These are phyloP conservation scores for Hyaloscypha variabilis DNA, from an alignment of 495 filamentous ascomycete species.

Conservation along the genomic window DNA sequence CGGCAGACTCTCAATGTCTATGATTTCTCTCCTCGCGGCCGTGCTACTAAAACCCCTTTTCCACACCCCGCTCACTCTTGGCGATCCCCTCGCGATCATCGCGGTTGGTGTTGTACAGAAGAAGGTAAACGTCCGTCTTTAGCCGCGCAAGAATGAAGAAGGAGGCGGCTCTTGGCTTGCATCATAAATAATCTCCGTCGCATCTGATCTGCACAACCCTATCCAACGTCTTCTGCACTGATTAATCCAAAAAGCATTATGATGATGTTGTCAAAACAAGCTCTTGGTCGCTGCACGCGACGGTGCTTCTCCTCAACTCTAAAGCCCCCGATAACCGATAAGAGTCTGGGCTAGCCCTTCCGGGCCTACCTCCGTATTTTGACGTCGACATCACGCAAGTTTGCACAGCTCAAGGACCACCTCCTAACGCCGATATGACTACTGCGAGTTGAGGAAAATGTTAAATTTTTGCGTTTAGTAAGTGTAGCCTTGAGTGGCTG, in stretches of 20 bases:
- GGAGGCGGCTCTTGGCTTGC: not conserved
- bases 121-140: conserved; percentile 12
- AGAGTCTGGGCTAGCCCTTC: not conserved
- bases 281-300: conserved; percentile 15
- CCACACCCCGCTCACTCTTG: conserved; percentile 14
- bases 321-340: conserved; percentile 16
- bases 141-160: not conserved
- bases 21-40: conserved; percentile 24
- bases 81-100: conserved; percentile 22
- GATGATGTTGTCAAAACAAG: conserved; percentile 20
- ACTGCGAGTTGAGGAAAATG: not conserved
- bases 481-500: conserved; percentile 12
- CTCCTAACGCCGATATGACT: not conserved
- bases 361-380: not conserved
- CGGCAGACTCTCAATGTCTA: conserved; percentile 24
- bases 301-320: not conserved
- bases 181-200: conserved; percentile 10
- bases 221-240: not conserved
- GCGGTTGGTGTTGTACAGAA: conserved; percentile 7
- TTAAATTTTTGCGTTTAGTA: not conserved
- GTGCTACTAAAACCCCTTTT: conserved; percentile 26
- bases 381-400: not conserved
- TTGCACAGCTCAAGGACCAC: not conserved
- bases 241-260: not conserved
- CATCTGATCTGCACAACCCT: not conserved